Evolutionary conservation across 176 grass and related monocot genomes (phyloP), one percentile per base, ranked within the genome.

Genomic region (Eragrostis curvula): DNA sequence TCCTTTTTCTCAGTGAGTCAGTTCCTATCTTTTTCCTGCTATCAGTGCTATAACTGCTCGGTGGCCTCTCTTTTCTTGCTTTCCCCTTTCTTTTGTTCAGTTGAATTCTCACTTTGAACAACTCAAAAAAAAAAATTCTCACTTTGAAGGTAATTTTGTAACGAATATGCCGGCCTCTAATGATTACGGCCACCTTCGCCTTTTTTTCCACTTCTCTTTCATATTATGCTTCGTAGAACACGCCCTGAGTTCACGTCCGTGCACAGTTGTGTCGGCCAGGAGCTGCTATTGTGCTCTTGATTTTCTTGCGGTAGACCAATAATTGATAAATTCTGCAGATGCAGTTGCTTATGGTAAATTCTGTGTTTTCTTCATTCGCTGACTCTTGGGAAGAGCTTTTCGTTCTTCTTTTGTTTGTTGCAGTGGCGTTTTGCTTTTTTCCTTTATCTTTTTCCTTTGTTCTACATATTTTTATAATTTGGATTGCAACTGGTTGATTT

Each of bases 81-180:
- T 68, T 46, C 24, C 40, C 46, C 49, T 68, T 60, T 75, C 70
- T 66, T 81, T 81, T 46, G 48, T 41, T 27, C 17, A 81, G 41
- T 81, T 60, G 16, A 66, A 75, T 75, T 68, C 21, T 45, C 44
- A 28, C 29, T 81, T 87, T 60, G 25, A 48, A 49, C n/a, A n/a
- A n/a, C n/a, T n/a, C n/a, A n/a, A n/a, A n/a, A n/a, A n/a, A n/a
- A n/a, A n/a, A n/a, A 66, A 75, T 75, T 68, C 21, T 45, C 44
- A 28, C 29, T 81, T 87, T 60, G 25, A 48, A 49, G 20, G 13
- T 27, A 39, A 60, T 81, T 86, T 80, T 81, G 42, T 58, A 59
- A 21, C 6, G 48, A 42, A 39, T 47, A 12, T 46, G 49, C 25
- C 15, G 59, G 46, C 28, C 5, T 48, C 10, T 71, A 17, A 44